These are phyloP conservation scores for Epithele typhae DNA, from an alignment of 768 basidiomycete species.

Conservation along the genomic window DNA sequence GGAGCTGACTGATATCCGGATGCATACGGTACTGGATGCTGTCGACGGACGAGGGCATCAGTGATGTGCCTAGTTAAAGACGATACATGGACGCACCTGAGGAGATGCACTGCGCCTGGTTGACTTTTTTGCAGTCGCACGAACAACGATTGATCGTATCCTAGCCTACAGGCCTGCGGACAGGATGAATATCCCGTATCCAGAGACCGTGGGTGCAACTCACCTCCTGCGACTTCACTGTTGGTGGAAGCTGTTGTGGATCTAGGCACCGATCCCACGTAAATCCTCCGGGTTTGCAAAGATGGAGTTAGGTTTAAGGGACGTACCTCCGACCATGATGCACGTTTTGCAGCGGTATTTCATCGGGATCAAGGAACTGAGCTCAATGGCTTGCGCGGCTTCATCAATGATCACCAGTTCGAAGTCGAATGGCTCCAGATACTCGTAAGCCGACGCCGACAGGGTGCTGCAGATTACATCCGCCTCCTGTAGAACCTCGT, in stretches of 20 bases:
- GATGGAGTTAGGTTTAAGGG: not conserved
- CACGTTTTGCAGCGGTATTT: constrained; percentile 81
- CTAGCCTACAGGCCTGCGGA: constrained; percentile 55
- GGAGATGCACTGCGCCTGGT: constrained; percentile 82
- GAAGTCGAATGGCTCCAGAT: constrained; percentile 78
- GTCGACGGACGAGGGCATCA: not conserved
- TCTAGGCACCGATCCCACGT: constrained; percentile 35
- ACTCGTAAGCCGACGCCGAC: constrained; percentile 90
- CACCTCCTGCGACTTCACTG: constrained; percentile 66
- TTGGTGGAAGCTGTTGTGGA: constrained; percentile 94
- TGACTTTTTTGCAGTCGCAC: constrained; percentile 80
- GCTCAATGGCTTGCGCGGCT: constrained; percentile 94
- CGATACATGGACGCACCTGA: constrained; percentile 53
- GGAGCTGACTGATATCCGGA: constrained; percentile 87
- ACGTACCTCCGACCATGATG: constrained; percentile 86
- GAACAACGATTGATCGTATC: constrained; percentile 90
- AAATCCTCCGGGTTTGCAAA: not conserved
- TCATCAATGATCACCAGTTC: constrained; percentile 98
- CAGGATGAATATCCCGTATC: not conserved
- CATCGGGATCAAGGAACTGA: constrained; percentile 91
- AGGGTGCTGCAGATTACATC: constrained; percentile 94
- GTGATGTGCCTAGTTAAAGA: not conserved
- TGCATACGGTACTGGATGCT: constrained; percentile 99
- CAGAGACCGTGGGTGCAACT: constrained; percentile 20
- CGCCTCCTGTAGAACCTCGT: constrained; percentile 78